These are phyloP conservation scores for Apiospora pterosperma DNA, from an alignment of 2,329 filamentous ascomycete genomes.

Conservation along the genomic window DNA sequence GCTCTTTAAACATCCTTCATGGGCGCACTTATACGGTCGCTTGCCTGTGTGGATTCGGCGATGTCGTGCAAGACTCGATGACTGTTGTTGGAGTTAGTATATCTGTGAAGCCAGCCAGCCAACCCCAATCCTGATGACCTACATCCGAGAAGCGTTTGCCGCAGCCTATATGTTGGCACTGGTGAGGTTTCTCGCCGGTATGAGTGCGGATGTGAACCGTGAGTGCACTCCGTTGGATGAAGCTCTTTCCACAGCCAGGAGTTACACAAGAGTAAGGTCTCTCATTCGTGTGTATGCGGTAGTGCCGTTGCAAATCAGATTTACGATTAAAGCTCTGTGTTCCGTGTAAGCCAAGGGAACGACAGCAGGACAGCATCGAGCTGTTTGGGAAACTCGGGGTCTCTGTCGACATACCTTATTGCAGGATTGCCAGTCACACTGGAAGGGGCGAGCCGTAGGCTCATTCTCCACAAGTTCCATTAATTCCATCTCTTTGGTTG, in stretches of 20 bases:
- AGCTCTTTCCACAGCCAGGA: constrained; percentile 63
- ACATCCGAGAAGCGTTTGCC: constrained; percentile 70
- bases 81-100: constrained; percentile 42
- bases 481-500: constrained; percentile 50
- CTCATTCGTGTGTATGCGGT: constrained; percentile 70
- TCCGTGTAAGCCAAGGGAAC: constrained; percentile 12
- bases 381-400: not conserved
- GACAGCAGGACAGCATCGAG: not conserved
- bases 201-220: constrained; percentile 70
- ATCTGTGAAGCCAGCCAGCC: not conserved
- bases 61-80: constrained; percentile 62
- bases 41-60: constrained; percentile 65
- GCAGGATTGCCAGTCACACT: constrained; percentile 61
- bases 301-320: constrained; percentile 67
- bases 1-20: constrained; percentile 61
- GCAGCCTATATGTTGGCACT: constrained; percentile 62
- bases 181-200: constrained; percentile 69
- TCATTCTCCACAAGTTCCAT: constrained; percentile 64
- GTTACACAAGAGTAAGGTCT: constrained; percentile 61
- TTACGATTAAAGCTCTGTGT: constrained; percentile 69
- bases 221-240: constrained; percentile 67
- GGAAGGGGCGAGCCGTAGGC: constrained; percentile 58
- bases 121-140: constrained; percentile 26
- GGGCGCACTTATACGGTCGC: constrained; percentile 61
- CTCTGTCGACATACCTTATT: constrained; percentile 48